Evolutionary conservation across 148 eudicot species (phyloP).

Genomic region (Vaccinium myrtillus): DNA sequence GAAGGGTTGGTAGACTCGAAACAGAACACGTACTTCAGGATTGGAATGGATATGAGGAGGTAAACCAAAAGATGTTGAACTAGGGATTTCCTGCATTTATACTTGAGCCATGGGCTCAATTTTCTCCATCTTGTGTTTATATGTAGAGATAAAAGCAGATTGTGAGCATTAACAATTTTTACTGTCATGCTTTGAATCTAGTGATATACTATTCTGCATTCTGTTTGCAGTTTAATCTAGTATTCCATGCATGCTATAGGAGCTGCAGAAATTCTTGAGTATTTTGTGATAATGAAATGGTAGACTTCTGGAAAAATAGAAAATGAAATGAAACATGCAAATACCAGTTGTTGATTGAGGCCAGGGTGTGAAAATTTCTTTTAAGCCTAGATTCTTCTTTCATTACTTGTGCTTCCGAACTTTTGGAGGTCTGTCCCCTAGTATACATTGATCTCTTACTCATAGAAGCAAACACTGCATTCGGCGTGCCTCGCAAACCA

Average conservation of each 20-base stretch:
- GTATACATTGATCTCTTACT: background rate
- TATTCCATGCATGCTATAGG: background rate
- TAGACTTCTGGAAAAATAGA: background rate
- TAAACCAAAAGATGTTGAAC: background rate
- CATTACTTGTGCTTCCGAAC: background rate
- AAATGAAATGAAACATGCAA: background rate
- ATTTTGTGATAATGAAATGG: background rate
- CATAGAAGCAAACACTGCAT: background rate
- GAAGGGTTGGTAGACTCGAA: background rate
- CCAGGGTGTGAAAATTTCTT: background rate
- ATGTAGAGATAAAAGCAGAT: background rate
- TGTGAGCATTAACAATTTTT: background rate
- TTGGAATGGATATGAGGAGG: background rate
- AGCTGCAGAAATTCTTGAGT: background rate
- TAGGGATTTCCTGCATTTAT: background rate
- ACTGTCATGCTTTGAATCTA: background rate
- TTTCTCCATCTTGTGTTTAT: background rate
- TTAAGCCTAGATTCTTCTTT: background rate
- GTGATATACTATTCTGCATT: background rate
- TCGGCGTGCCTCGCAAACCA: background rate
- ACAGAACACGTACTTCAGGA: background rate
- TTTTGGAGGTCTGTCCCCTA: background rate
- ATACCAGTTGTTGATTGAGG: background rate
- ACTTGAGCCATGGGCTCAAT: background rate
- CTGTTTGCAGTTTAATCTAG: background rate